A percentile compares a stretch with the other conserved stretches of the same genome.
phyloP scores from a whole-genome alignment of 2,329 filamentous ascomycete species.

The Ilyonectria destructans region DNA sequence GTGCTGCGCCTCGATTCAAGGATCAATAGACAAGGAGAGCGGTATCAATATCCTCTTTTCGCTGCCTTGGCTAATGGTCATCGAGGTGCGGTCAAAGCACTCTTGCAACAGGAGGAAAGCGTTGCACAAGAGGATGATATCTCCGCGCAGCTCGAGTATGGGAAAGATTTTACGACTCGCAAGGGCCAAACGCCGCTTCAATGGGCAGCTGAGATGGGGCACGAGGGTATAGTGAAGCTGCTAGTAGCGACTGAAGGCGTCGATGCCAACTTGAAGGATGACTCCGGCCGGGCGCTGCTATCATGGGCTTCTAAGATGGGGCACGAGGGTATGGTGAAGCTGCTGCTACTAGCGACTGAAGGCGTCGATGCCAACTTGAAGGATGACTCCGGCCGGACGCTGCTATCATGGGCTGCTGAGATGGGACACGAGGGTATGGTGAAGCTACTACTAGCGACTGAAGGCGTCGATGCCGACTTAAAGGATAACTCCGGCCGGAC shows the following conservation, averaged over 20 bases:
- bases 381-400: too few species aligned
- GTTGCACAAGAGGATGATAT: not conserved
- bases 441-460: too few species aligned
- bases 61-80: constrained; percentile 17
- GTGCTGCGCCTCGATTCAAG: not conserved
- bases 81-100: constrained; percentile 8
- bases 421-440: too few species aligned
- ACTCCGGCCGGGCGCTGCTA: not conserved
- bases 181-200: not conserved
- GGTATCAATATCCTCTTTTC: constrained; percentile 28
- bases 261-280: not conserved
- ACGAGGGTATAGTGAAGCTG: not conserved
- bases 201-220: not conserved
- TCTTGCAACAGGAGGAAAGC: constrained; percentile 7
- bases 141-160: not conserved
- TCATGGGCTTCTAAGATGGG: too few species aligned
- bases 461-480: too few species aligned
- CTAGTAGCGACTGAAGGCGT: not conserved
- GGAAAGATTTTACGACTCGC: not conserved
- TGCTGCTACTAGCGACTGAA: too few species aligned
- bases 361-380: too few species aligned
- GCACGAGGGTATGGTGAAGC: too few species aligned
- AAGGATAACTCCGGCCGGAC: not conserved
- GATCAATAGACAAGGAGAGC: constrained; percentile 11
- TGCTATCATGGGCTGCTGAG: too few species aligned